A percentile compares a stretch with the other conserved stretches of the same genome.
phyloP scores from a whole-genome alignment of 176 grass and related monocot species.

The Eragrostis nindensis region DNA sequence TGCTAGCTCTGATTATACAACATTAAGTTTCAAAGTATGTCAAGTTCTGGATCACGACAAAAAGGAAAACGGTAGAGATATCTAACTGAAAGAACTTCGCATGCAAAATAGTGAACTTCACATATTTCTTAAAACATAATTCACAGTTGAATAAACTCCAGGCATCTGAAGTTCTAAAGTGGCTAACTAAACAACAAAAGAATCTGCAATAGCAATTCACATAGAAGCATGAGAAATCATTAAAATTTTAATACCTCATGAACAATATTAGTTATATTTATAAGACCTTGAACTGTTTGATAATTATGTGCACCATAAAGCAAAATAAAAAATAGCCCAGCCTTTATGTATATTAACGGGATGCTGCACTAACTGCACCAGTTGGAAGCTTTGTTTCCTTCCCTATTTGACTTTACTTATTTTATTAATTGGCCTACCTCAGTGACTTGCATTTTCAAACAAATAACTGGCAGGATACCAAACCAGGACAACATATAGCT shows the following conservation, averaged over 20 bases:
- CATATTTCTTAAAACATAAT: not conserved
- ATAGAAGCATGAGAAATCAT: not conserved
- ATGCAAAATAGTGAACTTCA: not conserved
- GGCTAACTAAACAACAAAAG: not conserved
- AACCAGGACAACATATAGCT: not conserved
- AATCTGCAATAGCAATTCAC: not conserved
- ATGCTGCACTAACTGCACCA: too few relatives aligned
- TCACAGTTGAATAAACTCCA: not conserved
- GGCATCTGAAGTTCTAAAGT: not conserved
- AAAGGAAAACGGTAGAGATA: not conserved
- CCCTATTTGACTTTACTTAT: too few relatives aligned
- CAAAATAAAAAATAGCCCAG: too few relatives aligned
- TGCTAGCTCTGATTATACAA: not conserved
- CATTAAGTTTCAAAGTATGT: not conserved
- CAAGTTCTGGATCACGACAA: not conserved
- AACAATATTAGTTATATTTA: not conserved
- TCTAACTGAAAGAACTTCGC: not conserved
- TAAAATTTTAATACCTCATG: not conserved
- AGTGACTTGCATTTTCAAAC: not conserved
- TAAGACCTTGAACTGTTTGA: too few relatives aligned
- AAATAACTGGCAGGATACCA: too few relatives aligned
- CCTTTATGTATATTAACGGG: too few relatives aligned
- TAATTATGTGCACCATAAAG: too few relatives aligned
- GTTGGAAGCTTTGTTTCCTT: too few relatives aligned
- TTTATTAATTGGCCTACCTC: too few relatives aligned